Percentiles rank a stretch among this genome's conserved stretches.
phyloP scores from a whole-genome alignment of 345 rosid genomes.

The Schrenkiella parvula region DNA sequence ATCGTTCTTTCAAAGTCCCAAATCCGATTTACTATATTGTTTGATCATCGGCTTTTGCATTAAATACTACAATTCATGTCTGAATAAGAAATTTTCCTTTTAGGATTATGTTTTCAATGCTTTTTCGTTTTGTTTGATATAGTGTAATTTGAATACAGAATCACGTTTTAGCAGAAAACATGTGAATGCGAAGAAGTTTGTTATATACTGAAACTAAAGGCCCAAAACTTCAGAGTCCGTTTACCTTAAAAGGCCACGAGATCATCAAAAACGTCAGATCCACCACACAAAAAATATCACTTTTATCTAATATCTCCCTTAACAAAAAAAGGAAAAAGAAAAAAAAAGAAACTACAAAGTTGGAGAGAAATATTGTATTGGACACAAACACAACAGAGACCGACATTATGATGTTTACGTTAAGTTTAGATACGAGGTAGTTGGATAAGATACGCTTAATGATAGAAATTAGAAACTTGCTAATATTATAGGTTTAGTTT shows the following conservation, averaged over 20 bases:
- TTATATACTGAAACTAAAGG: not conserved
- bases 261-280: not conserved
- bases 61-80: too few relatives aligned
- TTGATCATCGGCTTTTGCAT: slow-evolving; percentile 15
- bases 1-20: slow-evolving; percentile 74
- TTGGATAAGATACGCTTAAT: slow-evolving; percentile 17
- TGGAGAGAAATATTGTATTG: not conserved
- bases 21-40: slow-evolving; percentile 70
- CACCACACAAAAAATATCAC: not conserved
- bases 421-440: slow-evolving; percentile 23
- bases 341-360: not conserved
- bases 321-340: not conserved
- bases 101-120: too few relatives aligned
- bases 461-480: not conserved
- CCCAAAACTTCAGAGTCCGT: not conserved
- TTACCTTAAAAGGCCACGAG: not conserved
- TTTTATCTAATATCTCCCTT: not conserved
- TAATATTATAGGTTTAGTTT: not conserved
- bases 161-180: not conserved
- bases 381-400: slow-evolving; percentile 1
- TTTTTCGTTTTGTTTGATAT: too few relatives aligned
- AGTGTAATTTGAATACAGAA: not conserved
- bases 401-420: slow-evolving; percentile 14
- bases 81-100: too few relatives aligned
- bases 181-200: not conserved